A percentile compares a stretch with the other conserved stretches of the same genome.
Evolutionary conservation across 768 basidiomycete species (phyloP).

Genomic region (Suillus discolor): DNA sequence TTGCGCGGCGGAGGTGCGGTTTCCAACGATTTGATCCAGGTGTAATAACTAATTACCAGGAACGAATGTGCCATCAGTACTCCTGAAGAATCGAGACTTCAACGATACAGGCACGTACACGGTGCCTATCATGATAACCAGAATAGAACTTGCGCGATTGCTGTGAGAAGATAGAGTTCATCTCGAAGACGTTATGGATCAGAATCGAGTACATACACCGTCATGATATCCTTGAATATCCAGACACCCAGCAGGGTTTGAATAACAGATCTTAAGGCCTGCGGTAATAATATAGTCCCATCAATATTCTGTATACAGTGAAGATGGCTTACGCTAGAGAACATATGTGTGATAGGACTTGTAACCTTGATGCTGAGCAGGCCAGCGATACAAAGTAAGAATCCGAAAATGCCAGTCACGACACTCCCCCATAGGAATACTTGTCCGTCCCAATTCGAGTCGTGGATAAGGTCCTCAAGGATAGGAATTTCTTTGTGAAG

Average conservation of each 20-base stretch:
- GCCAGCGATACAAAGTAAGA: constrained; percentile 78
- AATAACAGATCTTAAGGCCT: constrained; percentile 83
- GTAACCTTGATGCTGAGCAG: constrained; percentile 82
- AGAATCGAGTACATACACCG: constrained; percentile 50
- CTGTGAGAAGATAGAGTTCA: constrained; percentile 35
- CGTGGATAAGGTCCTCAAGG: constrained; percentile 42
- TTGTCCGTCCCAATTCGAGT: constrained; percentile 47
- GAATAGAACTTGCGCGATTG: constrained; percentile 64
- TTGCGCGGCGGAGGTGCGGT: constrained; percentile 26
- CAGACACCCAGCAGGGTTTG: constrained; percentile 81
- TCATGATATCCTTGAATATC: constrained; percentile 76
- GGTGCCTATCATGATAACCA: constrained; percentile 68
- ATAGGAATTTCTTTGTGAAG: constrained; percentile 54
- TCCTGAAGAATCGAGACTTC: neutral
- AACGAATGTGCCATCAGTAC: constrained; percentile 27
- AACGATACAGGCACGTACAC: constrained; percentile 45
- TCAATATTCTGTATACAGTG: constrained; percentile 9
- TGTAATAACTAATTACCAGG: constrained; percentile 49
- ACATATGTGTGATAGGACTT: constrained; percentile 85
- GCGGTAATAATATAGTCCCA: constrained; percentile 12
- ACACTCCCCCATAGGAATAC: constrained; percentile 66
- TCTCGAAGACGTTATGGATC: constrained; percentile 5
- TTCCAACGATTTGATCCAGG: constrained; percentile 45
- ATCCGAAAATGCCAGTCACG: constrained; percentile 78
- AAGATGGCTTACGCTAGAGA: constrained; percentile 63